Base-by-base conservation (phyloP, 192 early-diverging fungal species). In the Piromyces finnis region DNA sequence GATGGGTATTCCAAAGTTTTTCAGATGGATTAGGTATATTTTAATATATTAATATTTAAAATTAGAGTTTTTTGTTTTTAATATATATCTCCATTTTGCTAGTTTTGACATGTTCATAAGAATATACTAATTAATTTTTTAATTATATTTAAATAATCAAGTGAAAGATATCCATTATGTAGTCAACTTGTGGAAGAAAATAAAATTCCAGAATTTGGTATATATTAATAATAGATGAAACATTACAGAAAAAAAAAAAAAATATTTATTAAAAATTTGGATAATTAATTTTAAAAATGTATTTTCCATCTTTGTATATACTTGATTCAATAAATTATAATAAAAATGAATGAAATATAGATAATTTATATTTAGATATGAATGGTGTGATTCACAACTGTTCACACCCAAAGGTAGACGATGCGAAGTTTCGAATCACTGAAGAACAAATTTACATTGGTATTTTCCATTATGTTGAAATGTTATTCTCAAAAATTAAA, bases 401-500 rank as follows among this genome's bases (percentile, higher is more conserved):
- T 86, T 94, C 94, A 29, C 95, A 97, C 84, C 92, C 94, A 28
- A 97, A 97, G 84, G 94, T 96, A 81, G 89, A 89, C 82, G 93
- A 95, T 85, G 91, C 90, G 5, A 92, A 94, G 79, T 96, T 95
- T 82, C 90, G 95, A 41, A 89, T 96, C 29, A 94, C 95, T 3
- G 97, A 98, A 84, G 94, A 93, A 82, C 92, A 97, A 87, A 97
- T 97, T 81, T 98, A 95, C 84, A 81, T 95, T 18, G 90, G 88
- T 22, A 97, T 98, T 28, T 99, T 99, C 88, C 94, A 94, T 86
- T 99, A 99, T 84, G 94, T 99, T 68, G 96, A 98, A 82, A 92
- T 94, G 79, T 82, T 99, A 30, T 99, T 99, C 82, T 84, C 90
- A 79, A 94, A 93, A 85, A 95, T 98, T 83, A 94, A 93, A 82